A percentile compares a stretch with the other conserved stretches of the same genome.
These are phyloP conservation scores for Craterostigma plantagineum DNA, from an alignment of 257 asterid genomes.

Conservation along the genomic window DNA sequence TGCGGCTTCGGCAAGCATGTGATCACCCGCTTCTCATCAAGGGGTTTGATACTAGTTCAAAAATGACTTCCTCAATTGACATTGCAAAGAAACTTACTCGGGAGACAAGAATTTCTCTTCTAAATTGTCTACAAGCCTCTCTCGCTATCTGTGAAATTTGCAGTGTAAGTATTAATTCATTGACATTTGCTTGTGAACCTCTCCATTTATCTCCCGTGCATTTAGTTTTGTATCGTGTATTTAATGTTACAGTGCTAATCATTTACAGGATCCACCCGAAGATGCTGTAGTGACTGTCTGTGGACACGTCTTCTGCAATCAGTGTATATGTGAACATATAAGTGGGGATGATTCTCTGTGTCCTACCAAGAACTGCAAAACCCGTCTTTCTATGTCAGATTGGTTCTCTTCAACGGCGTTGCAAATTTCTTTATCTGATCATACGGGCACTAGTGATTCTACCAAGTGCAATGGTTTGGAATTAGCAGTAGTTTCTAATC, in stretches of 20 bases:
- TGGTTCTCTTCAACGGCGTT: conserved; percentile 50
- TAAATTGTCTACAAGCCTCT: conserved; percentile 78
- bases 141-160: conserved; percentile 83
- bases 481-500: conserved; percentile 22
- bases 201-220: not conserved
- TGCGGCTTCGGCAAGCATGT: conserved; percentile 97
- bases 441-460: conserved; percentile 16
- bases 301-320: conserved; percentile 90
- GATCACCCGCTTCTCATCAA: conserved; percentile 96
- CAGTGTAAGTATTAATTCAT: conserved; percentile 37
- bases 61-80: conserved; percentile 52
- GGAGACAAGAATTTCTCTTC: conserved; percentile 43
- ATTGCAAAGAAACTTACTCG: conserved; percentile 62
- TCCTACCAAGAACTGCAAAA: conserved; percentile 65
- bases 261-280: conserved; percentile 86
- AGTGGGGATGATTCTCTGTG: conserved; percentile 70
- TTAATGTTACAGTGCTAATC: not conserved
- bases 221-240: too few relatives aligned
- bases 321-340: conserved; percentile 80
- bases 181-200: not conserved
- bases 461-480: conserved; percentile 17
- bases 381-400: conserved; percentile 28
- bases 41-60: conserved; percentile 38
- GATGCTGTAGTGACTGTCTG: conserved; percentile 82
- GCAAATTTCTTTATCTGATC: conserved; percentile 35